Conservation (phyloP, 345 rosid genomes). For the Gossypium longicalyx region DNA sequence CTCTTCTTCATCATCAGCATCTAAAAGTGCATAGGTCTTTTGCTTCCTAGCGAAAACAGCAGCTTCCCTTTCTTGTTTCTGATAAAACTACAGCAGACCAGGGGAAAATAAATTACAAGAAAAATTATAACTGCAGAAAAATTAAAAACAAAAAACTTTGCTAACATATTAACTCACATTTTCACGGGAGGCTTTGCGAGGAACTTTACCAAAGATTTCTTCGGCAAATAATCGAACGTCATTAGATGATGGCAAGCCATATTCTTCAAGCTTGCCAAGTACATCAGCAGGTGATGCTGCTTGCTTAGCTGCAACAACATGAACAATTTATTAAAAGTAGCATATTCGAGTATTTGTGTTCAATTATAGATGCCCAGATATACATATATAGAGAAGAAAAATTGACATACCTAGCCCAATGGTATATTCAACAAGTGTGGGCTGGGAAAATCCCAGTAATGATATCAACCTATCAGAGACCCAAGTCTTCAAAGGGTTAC, state of each 20-base stretch:
- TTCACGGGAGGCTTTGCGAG: conserved; percentile 38
- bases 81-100: conserved; percentile 47
- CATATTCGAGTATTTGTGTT: background rate
- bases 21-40: conserved; percentile 56
- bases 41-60: conserved; percentile 75
- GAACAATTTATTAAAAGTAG: background rate
- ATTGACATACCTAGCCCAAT: conserved; percentile 54
- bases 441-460: conserved; percentile 68
- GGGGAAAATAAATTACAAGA: background rate
- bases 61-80: conserved; percentile 82
- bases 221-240: conserved; percentile 51
- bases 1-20: conserved; percentile 62
- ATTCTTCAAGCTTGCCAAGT: conserved; percentile 44
- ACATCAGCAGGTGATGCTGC: conserved; percentile 59
- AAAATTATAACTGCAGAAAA: background rate
- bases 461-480: conserved; percentile 78
- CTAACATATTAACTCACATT: conserved; percentile 45
- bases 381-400: background rate
- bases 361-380: background rate
- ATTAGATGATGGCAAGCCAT: conserved; percentile 46
- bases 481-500: conserved; percentile 56
- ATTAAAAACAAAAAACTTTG: background rate
- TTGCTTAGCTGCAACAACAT: conserved; percentile 57
- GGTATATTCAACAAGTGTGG: conserved; percentile 63
- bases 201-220: conserved; percentile 59